Base-by-base conservation (phyloP, 352 stramenopile genomes). In the Phytopythium sindhum region DNA sequence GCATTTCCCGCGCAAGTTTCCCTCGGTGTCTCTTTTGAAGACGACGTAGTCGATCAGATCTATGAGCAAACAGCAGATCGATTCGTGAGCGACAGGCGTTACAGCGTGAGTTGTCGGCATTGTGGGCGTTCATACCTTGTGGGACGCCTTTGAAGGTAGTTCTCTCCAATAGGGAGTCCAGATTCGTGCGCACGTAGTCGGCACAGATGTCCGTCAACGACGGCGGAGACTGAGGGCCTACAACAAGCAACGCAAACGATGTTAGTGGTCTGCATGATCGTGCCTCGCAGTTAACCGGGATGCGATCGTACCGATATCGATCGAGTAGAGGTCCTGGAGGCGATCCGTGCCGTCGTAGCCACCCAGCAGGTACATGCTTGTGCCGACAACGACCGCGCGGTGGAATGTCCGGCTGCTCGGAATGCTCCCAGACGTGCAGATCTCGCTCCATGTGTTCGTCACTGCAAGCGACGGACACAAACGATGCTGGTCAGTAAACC, bases 341-440 rank as follows among this genome's bases (percentile, higher is more conserved):
- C 88, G 75, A 50, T 96, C 82, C 0, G 83, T 91, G 14, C 88
- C 88, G 59, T 96, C 88, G 67, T 95, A 96, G 53, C 88, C 88
- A 26, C 88, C 88, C 0, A 96, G 70, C 60, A 96, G 63, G 57
- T 93, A 96, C 86, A 96, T 96, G 54, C 89, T 86, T 60, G 77
- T 93, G 14, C 54, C 61, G 15, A 95, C 84, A 5, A 93, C 82
- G 11, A 95, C 85, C 1, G 86, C 83, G 50, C 86, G 84, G 56
- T 96, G 88, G 51, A 96, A 96, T n/a, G 88, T 96, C 12, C 88
- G 76, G 31, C 85, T 93, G 66, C 83, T 93, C 2, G 88, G 88
- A 24, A 92, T 79, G 50, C 74, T 88, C n/a, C 86, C 86, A 7
- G 79, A 89, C 24, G 84, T 93, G 67, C 86, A 90, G 9, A 95